Percentiles rank a stretch among this genome's conserved stretches.
phyloP scores from a whole-genome alignment of 1,284 basidiomycete species.

The Schizophyllum amplum region DNA sequence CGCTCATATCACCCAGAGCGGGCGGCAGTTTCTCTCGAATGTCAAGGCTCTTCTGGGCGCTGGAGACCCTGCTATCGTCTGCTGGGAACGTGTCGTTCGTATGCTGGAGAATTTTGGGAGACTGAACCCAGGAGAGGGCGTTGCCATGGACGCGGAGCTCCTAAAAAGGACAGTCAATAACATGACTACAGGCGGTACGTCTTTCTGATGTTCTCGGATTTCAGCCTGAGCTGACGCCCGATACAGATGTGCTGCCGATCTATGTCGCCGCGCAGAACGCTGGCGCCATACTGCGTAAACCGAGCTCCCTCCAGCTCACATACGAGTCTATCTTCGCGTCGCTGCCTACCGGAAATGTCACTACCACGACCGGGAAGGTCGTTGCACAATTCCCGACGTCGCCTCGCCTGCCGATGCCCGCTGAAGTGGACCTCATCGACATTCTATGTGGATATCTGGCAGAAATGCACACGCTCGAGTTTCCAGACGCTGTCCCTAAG shows the following conservation, averaged over 20 bases:
- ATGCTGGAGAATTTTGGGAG: constrained; percentile 20
- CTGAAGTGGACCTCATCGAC: constrained; percentile 18
- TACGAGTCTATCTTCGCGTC: not conserved
- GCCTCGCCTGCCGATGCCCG: constrained; percentile 17
- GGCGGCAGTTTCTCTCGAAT: constrained; percentile 5
- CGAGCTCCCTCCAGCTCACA: constrained; percentile 23
- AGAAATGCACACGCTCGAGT: constrained; percentile 8
- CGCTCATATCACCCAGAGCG: constrained; percentile 10
- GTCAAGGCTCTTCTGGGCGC: not conserved
- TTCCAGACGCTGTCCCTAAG: constrained; percentile 2
- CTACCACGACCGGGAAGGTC: constrained; percentile 24
- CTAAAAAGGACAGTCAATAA: not conserved
- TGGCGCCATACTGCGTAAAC: constrained; percentile 29
- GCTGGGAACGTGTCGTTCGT: constrained; percentile 17
- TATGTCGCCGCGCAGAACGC: constrained; percentile 35
- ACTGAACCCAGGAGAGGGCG: not conserved
- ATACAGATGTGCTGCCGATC: constrained; percentile 19
- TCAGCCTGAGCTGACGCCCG: not conserved
- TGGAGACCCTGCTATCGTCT: not conserved
- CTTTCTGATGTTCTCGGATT: not conserved
- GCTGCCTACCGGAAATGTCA: not conserved
- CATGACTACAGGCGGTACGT: not conserved
- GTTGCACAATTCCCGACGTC: constrained; percentile 24
- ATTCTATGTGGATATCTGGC: constrained; percentile 12
- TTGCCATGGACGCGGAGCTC: not conserved